Evolutionary conservation across 2,329 filamentous ascomycete species (phyloP), one percentile per base, ranked within the genome.

Genomic region (Aspergillus puulaauensis): DNA sequence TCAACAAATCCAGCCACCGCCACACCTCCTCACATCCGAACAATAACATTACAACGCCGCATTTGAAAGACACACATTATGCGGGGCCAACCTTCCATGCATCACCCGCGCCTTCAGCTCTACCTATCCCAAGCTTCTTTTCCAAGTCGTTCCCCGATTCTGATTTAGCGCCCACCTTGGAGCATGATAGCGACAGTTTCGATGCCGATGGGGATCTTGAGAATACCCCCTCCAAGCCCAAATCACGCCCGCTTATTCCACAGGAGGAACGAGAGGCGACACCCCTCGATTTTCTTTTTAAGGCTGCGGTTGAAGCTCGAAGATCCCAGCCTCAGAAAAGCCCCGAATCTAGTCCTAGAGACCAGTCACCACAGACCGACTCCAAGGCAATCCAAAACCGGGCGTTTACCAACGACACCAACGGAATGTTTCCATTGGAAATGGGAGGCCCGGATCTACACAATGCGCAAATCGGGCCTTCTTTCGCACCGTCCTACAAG

Each of bases 71-170:
- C 50, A 73, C 73, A 12, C 73, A 74, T 46, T 99, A 96, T 76
- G 95, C 95, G 40, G 95, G 93, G 14, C 90, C 93, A 35, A 96
- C 92, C 5, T 99, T 98, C 73, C 93, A 97, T 74, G 90, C 92
- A 41, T 98, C 95, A 8, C 95, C 95, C 19, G 93, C 93, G 2
- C 90, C 95, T 0, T 96, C 92, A 8, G 87, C 91, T 23, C 81
- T 99, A 33, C 95, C 95, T 0, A 89, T 97, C 58, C 95, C 95
- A 11, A 96, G 89, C 69, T 96, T 97, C 73, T 85, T 90, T 61
- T 88, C 89, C 27, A 93, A 89, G 68, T 87, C 90, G 0, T 82
- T 90, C 12, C 87, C 87, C 3, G 87, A 89, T 57, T 87, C 87
- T 3, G 60, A 80, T 72, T 60, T 68, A 35, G 61, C 69, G 17